Conservation (phyloP, 345 rosid species). For the Odontarrhena argentea region DNA sequence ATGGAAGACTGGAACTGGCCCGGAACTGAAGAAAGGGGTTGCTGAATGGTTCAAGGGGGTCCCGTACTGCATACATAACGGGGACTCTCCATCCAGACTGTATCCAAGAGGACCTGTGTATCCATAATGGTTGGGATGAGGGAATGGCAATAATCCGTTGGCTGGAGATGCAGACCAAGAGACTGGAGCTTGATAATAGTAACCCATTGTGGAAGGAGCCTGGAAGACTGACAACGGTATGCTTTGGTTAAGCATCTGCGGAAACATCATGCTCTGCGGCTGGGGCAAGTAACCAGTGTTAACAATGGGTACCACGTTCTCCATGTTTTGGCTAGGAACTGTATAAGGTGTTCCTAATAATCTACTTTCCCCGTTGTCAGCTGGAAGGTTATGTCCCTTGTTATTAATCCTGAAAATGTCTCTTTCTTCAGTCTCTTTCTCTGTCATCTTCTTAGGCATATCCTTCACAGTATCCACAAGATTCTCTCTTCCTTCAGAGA, state of each 20-base stretch:
- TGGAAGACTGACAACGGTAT: conserved; percentile 61
- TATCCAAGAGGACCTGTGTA: conserved; percentile 64
- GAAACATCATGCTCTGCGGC: conserved; percentile 47
- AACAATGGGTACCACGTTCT: conserved; percentile 43
- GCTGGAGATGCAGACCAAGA: conserved; percentile 74
- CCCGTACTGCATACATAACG: conserved; percentile 68
- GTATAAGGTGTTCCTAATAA: conserved; percentile 42
- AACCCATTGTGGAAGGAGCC: conserved; percentile 69
- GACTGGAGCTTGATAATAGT: conserved; percentile 79
- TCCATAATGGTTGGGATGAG: conserved; percentile 63
- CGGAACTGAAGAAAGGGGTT: conserved; percentile 50
- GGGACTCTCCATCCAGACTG: conserved; percentile 64
- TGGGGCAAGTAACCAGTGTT: conserved; percentile 44
- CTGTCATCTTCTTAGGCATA: conserved; percentile 41
- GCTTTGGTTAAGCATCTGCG: conserved; percentile 59
- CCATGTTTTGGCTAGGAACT: conserved; percentile 44
- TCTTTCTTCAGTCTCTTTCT: conserved; percentile 22
- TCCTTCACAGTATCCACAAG: conserved; percentile 44
- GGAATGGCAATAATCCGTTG: conserved; percentile 59
- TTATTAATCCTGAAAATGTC: conserved; percentile 44
- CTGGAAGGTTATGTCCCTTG: conserved; percentile 35
- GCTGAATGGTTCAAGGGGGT: conserved; percentile 51
- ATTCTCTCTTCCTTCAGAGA: conserved; percentile 59
- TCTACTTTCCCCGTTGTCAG: conserved; percentile 41
- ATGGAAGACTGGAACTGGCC: conserved; percentile 59